phyloP scores from a whole-genome alignment of 2,329 filamentous ascomycete genomes.

The Stagonosporopsis rhizophila region DNA sequence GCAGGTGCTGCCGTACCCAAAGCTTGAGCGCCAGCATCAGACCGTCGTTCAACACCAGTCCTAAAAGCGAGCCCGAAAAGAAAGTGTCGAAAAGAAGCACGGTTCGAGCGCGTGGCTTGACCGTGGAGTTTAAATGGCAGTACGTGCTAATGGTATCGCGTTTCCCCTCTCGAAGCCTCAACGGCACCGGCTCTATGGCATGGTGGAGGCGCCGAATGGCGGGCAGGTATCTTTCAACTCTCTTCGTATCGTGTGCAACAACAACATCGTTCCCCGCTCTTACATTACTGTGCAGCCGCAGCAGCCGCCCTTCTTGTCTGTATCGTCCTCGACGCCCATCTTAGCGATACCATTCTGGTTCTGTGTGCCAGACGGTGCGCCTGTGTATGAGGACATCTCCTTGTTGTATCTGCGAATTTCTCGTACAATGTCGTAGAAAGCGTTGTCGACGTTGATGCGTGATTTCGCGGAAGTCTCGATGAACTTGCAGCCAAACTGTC shows the following conservation, averaged over 20 bases:
- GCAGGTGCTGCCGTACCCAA: conserved; percentile 26
- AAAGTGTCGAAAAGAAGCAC: conserved; percentile 33
- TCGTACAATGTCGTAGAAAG: conserved; percentile 97
- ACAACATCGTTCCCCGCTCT: conserved; percentile 15
- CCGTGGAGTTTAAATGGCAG: conserved; percentile 40
- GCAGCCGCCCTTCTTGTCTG: conserved; percentile 78
- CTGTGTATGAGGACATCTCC: conserved; percentile 89
- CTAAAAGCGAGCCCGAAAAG: conserved; percentile 32
- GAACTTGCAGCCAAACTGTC: conserved; percentile 94
- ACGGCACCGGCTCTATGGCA: conserved; percentile 31
- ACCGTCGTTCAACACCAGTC: conserved; percentile 42
- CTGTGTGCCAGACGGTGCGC: conserved; percentile 64
- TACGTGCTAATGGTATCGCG: conserved; percentile 48
- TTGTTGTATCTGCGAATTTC: conserved; percentile 99
- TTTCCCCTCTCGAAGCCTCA: conserved; percentile 31
- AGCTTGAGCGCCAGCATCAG: conserved; percentile 31
- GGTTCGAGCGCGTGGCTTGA: conserved; percentile 22
- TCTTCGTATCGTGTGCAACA: conserved; percentile 21
- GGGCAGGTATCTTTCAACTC: conserved; percentile 37
- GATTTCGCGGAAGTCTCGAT: conserved; percentile 99
- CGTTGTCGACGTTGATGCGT: conserved; percentile 96
- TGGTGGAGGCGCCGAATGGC: conserved; percentile 35
- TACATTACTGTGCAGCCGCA: conserved; percentile 91
- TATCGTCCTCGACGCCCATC: conserved; percentile 78
- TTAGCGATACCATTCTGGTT: conserved; percentile 68